phyloP scores from a whole-genome alignment of 1,284 basidiomycete species.

The Apiotrichum montevideense region DNA sequence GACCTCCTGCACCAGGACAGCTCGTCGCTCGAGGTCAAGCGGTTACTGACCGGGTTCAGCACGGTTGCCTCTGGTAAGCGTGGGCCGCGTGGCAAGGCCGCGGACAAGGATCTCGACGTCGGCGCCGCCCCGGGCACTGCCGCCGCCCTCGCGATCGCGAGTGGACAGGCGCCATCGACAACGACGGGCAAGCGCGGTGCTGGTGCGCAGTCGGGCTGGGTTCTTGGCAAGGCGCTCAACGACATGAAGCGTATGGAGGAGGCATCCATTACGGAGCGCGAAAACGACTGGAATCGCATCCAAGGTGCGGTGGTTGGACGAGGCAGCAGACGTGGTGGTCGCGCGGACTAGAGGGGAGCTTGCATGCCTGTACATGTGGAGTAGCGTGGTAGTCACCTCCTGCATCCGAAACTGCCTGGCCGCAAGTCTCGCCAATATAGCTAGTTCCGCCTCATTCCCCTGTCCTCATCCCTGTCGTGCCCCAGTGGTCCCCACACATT shows the following conservation, averaged over 20 bases:
- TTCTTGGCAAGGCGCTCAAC: constrained; percentile 44
- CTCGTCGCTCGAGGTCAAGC: constrained; percentile 39
- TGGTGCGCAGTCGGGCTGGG: constrained; percentile 32
- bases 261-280: constrained; percentile 41
- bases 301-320: constrained; percentile 32
- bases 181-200: constrained; percentile 29
- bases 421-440: no score
- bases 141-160: constrained; percentile 34
- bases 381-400: no score
- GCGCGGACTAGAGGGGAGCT: constrained; percentile 25
- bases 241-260: constrained; percentile 44
- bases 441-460: no score
- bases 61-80: constrained; percentile 32
- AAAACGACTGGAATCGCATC: constrained; percentile 46
- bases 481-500: no score
- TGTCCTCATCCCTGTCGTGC: no score
- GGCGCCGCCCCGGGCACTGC: constrained; percentile 35
- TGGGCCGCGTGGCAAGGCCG: constrained; percentile 32
- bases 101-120: constrained; percentile 23
- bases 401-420: no score
- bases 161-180: constrained; percentile 22
- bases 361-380: no score
- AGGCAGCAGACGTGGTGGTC: constrained; percentile 26
- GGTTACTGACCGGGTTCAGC: constrained; percentile 26
- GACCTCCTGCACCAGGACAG: constrained; percentile 41